These are phyloP conservation scores for Blastomyces percursus DNA, from an alignment of 2,329 filamentous ascomycete genomes.

Conservation along the genomic window DNA sequence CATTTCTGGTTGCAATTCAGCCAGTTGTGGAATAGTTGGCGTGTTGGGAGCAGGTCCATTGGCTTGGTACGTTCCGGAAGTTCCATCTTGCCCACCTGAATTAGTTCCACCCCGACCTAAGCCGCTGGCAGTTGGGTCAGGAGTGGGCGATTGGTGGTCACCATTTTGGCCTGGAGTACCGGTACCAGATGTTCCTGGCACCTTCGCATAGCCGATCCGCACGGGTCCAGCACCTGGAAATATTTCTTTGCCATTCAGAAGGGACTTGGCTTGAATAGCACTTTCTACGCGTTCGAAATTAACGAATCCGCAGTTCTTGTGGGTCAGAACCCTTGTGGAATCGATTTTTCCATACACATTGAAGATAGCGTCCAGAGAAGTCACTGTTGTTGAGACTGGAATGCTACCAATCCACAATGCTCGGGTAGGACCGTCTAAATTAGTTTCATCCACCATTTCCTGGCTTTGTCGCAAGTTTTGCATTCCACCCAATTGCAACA, in stretches of 20 bases:
- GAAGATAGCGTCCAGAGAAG: slow-evolving; percentile 90
- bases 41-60: slow-evolving; percentile 27
- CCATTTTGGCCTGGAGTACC: slow-evolving; percentile 83
- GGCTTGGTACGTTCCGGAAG: slow-evolving; percentile 20
- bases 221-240: slow-evolving; percentile 94
- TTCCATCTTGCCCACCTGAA: slow-evolving; percentile 12
- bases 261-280: slow-evolving; percentile 74
- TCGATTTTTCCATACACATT: slow-evolving; percentile 83
- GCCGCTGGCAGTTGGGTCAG: slow-evolving; percentile 58
- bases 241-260: slow-evolving; percentile 93
- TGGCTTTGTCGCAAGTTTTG: slow-evolving; percentile 53
- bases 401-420: slow-evolving; percentile 97
- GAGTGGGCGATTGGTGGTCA: slow-evolving; percentile 79
- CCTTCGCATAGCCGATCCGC: slow-evolving; percentile 94
- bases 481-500: slow-evolving; percentile 55
- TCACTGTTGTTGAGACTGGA: slow-evolving; percentile 90
- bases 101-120: slow-evolving; percentile 13
- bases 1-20: slow-evolving; percentile 73
- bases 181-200: slow-evolving; percentile 65
- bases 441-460: slow-evolving; percentile 64
- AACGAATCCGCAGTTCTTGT: slow-evolving; percentile 98
- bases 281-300: slow-evolving; percentile 91
- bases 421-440: slow-evolving; percentile 78
- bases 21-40: slow-evolving; percentile 56
- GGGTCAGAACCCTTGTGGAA: slow-evolving; percentile 83